Evolutionary conservation across 2,329 filamentous ascomycete genomes (phyloP).

Genomic region (Biscogniauxia marginata): DNA sequence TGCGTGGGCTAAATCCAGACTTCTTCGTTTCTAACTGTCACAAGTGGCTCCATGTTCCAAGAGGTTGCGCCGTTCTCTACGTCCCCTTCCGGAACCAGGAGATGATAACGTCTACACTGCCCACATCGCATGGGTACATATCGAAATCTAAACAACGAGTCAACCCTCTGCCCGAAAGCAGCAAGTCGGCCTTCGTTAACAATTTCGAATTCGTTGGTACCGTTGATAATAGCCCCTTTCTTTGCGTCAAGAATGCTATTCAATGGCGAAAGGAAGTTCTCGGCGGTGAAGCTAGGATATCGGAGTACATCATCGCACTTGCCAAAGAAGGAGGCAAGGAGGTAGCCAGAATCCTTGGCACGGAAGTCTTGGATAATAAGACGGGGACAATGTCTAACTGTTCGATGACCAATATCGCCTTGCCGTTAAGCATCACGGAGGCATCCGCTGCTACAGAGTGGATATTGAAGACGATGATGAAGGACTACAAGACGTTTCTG

Average conservation of each 20-base stretch:
- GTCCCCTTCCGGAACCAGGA: conserved; percentile 74
- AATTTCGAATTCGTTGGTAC: conserved; percentile 80
- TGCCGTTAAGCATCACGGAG: conserved; percentile 56
- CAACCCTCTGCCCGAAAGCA: conserved; percentile 42
- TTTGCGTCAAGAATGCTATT: conserved; percentile 70
- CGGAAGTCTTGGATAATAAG: conserved; percentile 68
- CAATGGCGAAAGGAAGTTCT: conserved; percentile 67
- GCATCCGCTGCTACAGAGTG: conserved; percentile 48
- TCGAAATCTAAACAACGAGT: conserved; percentile 38
- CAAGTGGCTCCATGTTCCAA: conserved; percentile 85
- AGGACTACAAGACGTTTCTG: conserved; percentile 70
- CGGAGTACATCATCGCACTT: conserved; percentile 60
- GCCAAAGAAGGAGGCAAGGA: conserved; percentile 61
- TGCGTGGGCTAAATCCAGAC: conserved; percentile 68
- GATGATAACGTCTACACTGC: conserved; percentile 70
- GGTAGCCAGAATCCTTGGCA: conserved; percentile 64
- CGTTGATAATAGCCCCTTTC: conserved; percentile 67
- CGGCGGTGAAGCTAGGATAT: conserved; percentile 71
- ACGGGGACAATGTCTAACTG: conserved; percentile 62
- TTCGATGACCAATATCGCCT: conserved; percentile 68
- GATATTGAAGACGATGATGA: conserved; percentile 52
- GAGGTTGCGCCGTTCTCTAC: conserved; percentile 78
- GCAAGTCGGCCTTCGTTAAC: conserved; percentile 60
- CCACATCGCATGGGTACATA: conserved; percentile 77
- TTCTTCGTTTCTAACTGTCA: conserved; percentile 87